Evolutionary conservation across 805 yeast species (phyloP).

Genomic region (Henningerozyma blattae): DNA sequence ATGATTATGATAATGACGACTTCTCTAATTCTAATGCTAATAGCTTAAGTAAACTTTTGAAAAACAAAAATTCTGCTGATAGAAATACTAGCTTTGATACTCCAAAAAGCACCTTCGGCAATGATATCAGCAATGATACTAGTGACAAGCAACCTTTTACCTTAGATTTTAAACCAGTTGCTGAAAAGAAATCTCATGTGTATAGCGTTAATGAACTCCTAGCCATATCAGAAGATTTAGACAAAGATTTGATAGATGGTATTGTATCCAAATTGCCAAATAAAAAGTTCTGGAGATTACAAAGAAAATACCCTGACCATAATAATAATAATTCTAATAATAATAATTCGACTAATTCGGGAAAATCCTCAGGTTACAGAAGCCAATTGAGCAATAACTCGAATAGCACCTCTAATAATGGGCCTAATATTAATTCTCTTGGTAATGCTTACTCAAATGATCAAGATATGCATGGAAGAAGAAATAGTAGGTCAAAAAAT

Average conservation of each 20-base stretch:
- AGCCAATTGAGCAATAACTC: slow-evolving; percentile 4
- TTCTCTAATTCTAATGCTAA: neutral
- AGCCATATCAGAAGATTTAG: slow-evolving; percentile 10
- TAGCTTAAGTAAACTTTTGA: neutral
- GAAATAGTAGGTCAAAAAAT: slow-evolving; percentile 11
- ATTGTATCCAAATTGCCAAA: slow-evolving; percentile 32
- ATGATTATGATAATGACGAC: neutral
- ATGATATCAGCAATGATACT: too few species aligned
- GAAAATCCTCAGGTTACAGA: too few species aligned
- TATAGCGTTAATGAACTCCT: slow-evolving; percentile 22
- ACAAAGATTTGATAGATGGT: slow-evolving; percentile 23
- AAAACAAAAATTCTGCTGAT: neutral
- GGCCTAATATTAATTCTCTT: slow-evolving; percentile 6
- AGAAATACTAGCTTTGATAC: neutral
- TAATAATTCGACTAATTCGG: too few species aligned
- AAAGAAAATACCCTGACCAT: slow-evolving; percentile 15
- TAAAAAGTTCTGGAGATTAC: slow-evolving; percentile 37
- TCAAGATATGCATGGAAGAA: slow-evolving; percentile 6
- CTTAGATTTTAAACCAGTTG: slow-evolving; percentile 10
- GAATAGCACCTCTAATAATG: slow-evolving; percentile 5
- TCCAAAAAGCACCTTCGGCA: too few species aligned
- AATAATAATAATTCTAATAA: slow-evolving; percentile 4
- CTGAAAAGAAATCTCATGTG: slow-evolving; percentile 7
- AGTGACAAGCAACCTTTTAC: too few species aligned
- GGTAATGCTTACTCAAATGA: slow-evolving; percentile 4